Evolutionary conservation across 257 asterid genomes (phyloP).

Genomic region (Rhazya stricta): DNA sequence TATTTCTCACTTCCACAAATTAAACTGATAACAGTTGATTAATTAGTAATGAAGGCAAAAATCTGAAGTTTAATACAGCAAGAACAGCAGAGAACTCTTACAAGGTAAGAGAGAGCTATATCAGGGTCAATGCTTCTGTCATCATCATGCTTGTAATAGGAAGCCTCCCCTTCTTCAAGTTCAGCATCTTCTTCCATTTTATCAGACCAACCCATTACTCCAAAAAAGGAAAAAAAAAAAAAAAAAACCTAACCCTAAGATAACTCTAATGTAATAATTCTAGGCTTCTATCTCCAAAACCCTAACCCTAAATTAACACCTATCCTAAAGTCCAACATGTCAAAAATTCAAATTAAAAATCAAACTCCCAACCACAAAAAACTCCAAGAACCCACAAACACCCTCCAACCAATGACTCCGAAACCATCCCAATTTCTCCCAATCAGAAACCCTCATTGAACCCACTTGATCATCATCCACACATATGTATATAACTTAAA

Average conservation of each 20-base stretch:
- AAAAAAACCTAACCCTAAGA: constrained; percentile 26
- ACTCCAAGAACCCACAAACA: constrained; percentile 40
- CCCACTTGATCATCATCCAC: constrained; percentile 53
- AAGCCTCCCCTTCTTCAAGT: constrained; percentile 90
- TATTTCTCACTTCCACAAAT: not conserved
- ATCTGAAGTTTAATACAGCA: constrained; percentile 10
- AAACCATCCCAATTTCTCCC: constrained; percentile 25
- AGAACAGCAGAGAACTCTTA: constrained; percentile 46
- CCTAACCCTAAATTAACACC: constrained; percentile 44
- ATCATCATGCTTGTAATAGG: constrained; percentile 46
- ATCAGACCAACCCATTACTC: constrained; percentile 30
- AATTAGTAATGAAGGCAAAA: constrained; percentile 10
- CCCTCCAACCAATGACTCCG: constrained; percentile 34
- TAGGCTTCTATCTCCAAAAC: constrained; percentile 29
- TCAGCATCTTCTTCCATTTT: constrained; percentile 54
- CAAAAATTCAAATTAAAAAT: constrained; percentile 27
- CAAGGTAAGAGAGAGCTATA: constrained; percentile 77
- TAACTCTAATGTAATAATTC: constrained; percentile 5
- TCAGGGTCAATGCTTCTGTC: constrained; percentile 70
- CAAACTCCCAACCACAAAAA: constrained; percentile 35
- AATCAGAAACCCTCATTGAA: constrained; percentile 44
- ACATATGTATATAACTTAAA: constrained; percentile 13
- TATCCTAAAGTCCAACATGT: constrained; percentile 81
- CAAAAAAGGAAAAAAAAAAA: constrained; percentile 2
- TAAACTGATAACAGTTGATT: constrained; percentile 16